phyloP scores from a whole-genome alignment of 257 asterid genomes.

The Echium plantagineum region DNA sequence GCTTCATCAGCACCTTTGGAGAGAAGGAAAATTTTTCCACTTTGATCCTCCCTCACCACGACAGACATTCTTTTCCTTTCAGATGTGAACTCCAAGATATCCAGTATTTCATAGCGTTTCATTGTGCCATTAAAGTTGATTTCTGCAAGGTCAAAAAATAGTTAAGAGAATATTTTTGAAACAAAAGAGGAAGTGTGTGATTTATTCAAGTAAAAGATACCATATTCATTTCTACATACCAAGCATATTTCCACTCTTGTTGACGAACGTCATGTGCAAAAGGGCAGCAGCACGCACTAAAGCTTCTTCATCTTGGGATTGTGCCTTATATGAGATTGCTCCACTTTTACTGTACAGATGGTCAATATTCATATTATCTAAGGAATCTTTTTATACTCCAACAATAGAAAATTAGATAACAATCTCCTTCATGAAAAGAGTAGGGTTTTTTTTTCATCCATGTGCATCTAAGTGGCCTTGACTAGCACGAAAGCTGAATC shows the following conservation, averaged over 20 bases:
- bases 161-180: background rate
- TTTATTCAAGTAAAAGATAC: background rate
- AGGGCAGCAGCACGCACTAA: conserved; percentile 92
- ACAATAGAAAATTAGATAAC: no score
- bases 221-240: conserved; percentile 37
- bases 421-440: no score
- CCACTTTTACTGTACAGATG: conserved; percentile 54
- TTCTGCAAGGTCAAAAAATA: conserved; percentile 42
- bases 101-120: conserved; percentile 72
- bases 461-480: background rate
- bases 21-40: conserved; percentile 56
- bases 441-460: background rate
- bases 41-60: conserved; percentile 60
- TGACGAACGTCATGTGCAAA: conserved; percentile 62
- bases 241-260: conserved; percentile 55
- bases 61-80: conserved; percentile 97
- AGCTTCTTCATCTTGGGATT: conserved; percentile 99
- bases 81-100: conserved; percentile 88
- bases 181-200: background rate
- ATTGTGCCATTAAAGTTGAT: conserved; percentile 58
- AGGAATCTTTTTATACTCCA: background rate
- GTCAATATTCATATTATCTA: background rate
- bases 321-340: conserved; percentile 69
- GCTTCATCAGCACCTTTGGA: conserved; percentile 98
- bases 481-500: background rate